A percentile compares a stretch with the other conserved stretches of the same genome.
Conservation (phyloP, 768 basidiomycete genomes). For the Pleurotus giganteus region DNA sequence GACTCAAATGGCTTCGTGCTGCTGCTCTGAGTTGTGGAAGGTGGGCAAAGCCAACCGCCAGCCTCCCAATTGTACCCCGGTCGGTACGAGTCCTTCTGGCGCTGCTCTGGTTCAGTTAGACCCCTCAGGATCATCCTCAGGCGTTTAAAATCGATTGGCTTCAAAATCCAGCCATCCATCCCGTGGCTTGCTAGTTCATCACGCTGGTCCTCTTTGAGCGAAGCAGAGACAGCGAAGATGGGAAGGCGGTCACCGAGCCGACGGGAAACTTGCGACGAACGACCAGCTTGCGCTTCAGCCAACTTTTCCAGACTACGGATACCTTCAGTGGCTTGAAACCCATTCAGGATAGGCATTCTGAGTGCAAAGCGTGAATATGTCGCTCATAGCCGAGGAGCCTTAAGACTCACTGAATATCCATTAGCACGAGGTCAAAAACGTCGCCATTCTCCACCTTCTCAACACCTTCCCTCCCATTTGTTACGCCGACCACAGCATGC, state of each 20-base stretch:
- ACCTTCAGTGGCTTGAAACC: slow-evolving; percentile 62
- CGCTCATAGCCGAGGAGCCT: not conserved
- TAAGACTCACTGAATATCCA: slow-evolving; percentile 81
- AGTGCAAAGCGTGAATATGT: not conserved
- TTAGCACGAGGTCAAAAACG: slow-evolving; percentile 70
- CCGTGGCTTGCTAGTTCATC: slow-evolving; percentile 50
- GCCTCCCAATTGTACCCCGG: slow-evolving; percentile 56
- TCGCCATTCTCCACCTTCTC: slow-evolving; percentile 55
- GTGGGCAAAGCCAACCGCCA: slow-evolving; percentile 55
- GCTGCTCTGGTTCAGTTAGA: slow-evolving; percentile 49
- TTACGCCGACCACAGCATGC: slow-evolving; percentile 61
- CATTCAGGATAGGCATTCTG: slow-evolving; percentile 81
- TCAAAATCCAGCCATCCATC: slow-evolving; percentile 82
- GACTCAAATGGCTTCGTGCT: too few species aligned
- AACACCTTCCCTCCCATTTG: slow-evolving; percentile 76
- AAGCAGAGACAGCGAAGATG: slow-evolving; percentile 82
- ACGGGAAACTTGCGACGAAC: slow-evolving; percentile 37
- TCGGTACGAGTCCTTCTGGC: slow-evolving; percentile 50
- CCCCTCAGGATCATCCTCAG: slow-evolving; percentile 58
- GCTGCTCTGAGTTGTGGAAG: not conserved
- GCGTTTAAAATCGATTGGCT: slow-evolving; percentile 78
- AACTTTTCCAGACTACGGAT: slow-evolving; percentile 62
- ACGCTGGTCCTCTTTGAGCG: slow-evolving; percentile 57
- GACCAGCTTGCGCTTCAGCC: not conserved
- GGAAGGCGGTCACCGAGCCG: slow-evolving; percentile 64